phyloP scores from a whole-genome alignment of 768 basidiomycete species.

The Dioszegia crocea region DNA sequence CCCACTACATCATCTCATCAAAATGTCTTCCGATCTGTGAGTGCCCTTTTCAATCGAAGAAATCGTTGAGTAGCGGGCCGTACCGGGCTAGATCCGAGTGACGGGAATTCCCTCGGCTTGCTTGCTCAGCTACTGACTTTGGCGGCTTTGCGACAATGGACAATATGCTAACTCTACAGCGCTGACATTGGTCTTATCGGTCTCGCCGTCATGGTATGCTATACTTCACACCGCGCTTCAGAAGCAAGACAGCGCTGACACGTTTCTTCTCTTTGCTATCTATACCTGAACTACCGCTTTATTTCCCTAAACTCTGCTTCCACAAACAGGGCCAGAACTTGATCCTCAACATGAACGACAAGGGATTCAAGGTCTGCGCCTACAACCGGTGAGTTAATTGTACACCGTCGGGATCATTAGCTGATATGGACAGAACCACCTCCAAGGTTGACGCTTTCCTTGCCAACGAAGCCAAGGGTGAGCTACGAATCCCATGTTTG shows the following conservation, averaged over 20 bases:
- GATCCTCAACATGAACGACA: constrained; percentile 99
- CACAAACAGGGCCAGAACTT: constrained; percentile 79
- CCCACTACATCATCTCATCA: constrained; percentile 8
- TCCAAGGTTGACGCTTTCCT: constrained; percentile 95
- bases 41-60: constrained; percentile 5
- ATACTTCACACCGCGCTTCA: constrained; percentile 1
- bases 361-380: constrained; percentile 93
- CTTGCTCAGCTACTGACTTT: too few relatives aligned
- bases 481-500: constrained; percentile 23
- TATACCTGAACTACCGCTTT: not conserved
- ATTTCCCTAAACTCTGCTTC: not conserved
- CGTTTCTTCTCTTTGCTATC: constrained; percentile 12
- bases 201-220: constrained; percentile 90
- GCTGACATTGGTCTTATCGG: constrained; percentile 98
- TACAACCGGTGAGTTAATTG: constrained; percentile 68
- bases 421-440: constrained; percentile 57
- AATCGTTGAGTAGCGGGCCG: not conserved
- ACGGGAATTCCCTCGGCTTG: not conserved
- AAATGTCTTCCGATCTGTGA: constrained; percentile 43
- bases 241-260: constrained; percentile 8
- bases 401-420: not conserved
- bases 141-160: too few relatives aligned
- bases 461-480: constrained; percentile 95
- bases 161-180: constrained; percentile 52
- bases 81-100: not conserved